Evolutionary conservation across 352 stramenopile species (phyloP).

Genomic region (Phytopythium cucurbitacearum): DNA sequence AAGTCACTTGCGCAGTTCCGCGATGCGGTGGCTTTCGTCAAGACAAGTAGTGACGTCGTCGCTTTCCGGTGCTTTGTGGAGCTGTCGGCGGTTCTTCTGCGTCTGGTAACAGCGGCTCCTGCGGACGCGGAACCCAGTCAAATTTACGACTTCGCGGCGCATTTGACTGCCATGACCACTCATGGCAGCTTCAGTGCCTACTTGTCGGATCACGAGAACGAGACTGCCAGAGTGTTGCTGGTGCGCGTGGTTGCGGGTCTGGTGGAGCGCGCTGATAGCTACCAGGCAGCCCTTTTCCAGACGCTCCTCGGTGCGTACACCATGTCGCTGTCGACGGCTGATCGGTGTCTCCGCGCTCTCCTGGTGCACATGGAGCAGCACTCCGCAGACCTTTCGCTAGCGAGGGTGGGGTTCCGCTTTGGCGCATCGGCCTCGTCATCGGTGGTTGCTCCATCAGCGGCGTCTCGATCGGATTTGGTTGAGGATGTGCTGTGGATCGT

Average conservation of each 20-base stretch:
- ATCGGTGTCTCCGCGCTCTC: conserved; percentile 40
- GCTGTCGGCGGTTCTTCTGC: conserved; percentile 28
- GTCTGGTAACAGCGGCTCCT: conserved; percentile 16
- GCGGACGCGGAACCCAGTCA: neutral
- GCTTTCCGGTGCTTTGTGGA: conserved; percentile 29
- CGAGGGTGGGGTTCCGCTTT: conserved; percentile 66
- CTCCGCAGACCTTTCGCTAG: conserved; percentile 45
- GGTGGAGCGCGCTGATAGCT: conserved; percentile 32
- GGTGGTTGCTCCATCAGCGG: conserved; percentile 18
- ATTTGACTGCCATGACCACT: conserved; percentile 26
- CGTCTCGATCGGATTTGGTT: conserved; percentile 44
- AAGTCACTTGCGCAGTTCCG: conserved; percentile 16
- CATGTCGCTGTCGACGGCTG: conserved; percentile 59
- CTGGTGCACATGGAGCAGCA: conserved; percentile 6
- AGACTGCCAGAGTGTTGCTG: conserved; percentile 21
- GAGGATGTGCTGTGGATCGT: conserved; percentile 69
- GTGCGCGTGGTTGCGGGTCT: conserved; percentile 37
- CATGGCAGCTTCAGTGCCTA: conserved; percentile 28
- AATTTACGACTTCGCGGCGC: conserved; percentile 34
- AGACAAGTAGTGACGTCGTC: conserved; percentile 7
- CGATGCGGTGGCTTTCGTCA: conserved; percentile 14
- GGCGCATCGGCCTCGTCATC: conserved; percentile 38
- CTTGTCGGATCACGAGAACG: conserved; percentile 9
- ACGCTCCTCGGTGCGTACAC: conserved; percentile 57
- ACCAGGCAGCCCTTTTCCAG: conserved; percentile 49